Percentiles rank a stretch among this genome's conserved stretches.
phyloP scores from a whole-genome alignment of 148 eudicot species.

The Chenopodium formosanum region DNA sequence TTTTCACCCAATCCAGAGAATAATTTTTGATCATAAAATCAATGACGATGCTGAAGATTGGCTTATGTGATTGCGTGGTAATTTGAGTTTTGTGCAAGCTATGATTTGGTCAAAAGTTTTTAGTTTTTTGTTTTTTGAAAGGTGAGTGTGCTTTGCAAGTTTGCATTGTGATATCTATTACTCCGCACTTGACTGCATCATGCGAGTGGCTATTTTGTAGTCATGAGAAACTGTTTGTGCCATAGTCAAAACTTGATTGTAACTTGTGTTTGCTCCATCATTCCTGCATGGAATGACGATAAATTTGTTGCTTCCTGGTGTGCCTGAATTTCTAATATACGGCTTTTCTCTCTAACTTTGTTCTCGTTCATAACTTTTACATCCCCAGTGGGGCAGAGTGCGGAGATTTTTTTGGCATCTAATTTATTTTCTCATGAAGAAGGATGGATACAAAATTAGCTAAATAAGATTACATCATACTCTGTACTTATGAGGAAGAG shows the following conservation, averaged over 20 bases:
- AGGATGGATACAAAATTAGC: too few relatives aligned
- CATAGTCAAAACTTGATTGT: not conserved
- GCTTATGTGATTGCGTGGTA: too few relatives aligned
- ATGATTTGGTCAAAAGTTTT: too few relatives aligned
- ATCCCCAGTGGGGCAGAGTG: not conserved
- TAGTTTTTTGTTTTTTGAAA: too few relatives aligned
- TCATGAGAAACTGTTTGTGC: not conserved
- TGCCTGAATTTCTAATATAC: not conserved
- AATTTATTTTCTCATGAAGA: too few relatives aligned
- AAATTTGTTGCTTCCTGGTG: not conserved
- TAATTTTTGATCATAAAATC: too few relatives aligned
- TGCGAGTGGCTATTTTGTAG: not conserved
- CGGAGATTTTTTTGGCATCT: not conserved
- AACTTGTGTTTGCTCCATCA: not conserved
- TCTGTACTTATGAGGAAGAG: too few relatives aligned
- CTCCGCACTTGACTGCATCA: not conserved
- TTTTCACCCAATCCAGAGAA: too few relatives aligned
- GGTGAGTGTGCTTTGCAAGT: not conserved
- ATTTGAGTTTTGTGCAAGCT: too few relatives aligned
- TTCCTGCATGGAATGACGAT: not conserved
- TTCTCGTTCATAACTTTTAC: not conserved
- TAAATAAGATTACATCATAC: too few relatives aligned
- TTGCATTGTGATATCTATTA: not conserved
- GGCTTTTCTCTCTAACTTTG: not conserved
- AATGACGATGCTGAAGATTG: too few relatives aligned